These are phyloP conservation scores for Phytopythium aichiense DNA, from an alignment of 352 stramenopile genomes.

Conservation along the genomic window DNA sequence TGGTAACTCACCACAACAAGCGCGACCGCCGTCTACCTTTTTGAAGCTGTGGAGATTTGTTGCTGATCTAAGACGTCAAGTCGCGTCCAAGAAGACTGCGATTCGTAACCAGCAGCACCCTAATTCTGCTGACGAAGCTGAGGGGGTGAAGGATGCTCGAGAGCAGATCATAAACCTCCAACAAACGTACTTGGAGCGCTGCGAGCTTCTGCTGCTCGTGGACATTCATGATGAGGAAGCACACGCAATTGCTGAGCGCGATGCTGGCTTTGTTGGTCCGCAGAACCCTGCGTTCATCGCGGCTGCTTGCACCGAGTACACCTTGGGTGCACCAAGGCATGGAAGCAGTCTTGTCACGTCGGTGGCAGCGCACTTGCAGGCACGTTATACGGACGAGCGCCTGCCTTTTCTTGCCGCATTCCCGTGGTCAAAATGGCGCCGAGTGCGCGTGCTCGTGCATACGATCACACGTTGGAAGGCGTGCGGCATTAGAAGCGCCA, in stretches of 20 bases:
- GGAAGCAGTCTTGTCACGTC: neutral
- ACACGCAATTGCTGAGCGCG: conserved; percentile 21
- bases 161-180: conserved; percentile 22
- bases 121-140: neutral
- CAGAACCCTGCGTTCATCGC: conserved; percentile 25
- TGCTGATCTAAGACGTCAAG: conserved; percentile 38
- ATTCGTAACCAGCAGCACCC: conserved; percentile 27
- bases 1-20: neutral
- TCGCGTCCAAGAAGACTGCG: conserved; percentile 39
- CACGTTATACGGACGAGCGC: conserved; percentile 22
- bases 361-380: conserved; percentile 19
- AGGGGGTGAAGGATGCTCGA: conserved; percentile 5
- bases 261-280: conserved; percentile 30
- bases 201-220: conserved; percentile 33
- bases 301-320: conserved; percentile 12
- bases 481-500: neutral
- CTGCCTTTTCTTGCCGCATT: conserved; percentile 37
- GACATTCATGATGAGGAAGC: conserved; percentile 25
- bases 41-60: conserved; percentile 42
- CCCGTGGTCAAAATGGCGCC: conserved; percentile 44
- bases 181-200: conserved; percentile 33
- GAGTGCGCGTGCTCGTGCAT: conserved; percentile 36
- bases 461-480: conserved; percentile 35
- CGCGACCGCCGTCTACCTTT: conserved; percentile 23
- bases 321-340: neutral